phyloP scores from a whole-genome alignment of 805 yeast genomes.

The Cyberlindnera americana region DNA sequence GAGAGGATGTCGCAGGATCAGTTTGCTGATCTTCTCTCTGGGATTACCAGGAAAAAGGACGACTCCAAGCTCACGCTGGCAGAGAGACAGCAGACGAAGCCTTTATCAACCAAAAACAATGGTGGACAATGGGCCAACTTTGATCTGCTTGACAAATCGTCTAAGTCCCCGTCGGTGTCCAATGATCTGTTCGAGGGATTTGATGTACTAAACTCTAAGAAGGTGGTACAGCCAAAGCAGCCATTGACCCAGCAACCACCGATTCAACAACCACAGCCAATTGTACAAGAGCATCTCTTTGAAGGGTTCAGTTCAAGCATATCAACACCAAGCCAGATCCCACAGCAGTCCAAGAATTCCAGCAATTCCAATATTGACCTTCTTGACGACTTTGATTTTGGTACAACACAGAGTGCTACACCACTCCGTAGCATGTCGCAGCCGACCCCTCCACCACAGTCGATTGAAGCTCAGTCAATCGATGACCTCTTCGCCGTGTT shows the following conservation, averaged over 20 bases:
- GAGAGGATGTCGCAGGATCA: slow-evolving; percentile 26
- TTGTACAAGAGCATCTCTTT: slow-evolving; percentile 15
- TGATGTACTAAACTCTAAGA: slow-evolving; percentile 7
- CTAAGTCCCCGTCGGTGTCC: slow-evolving; percentile 1
- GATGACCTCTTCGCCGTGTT: slow-evolving; percentile 33
- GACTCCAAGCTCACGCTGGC: slow-evolving; percentile 30
- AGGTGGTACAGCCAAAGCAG: neutral
- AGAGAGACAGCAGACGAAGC: slow-evolving; percentile 31
- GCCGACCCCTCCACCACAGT: slow-evolving; percentile 1
- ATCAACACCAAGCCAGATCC: slow-evolving; percentile 1
- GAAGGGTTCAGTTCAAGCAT: slow-evolving; percentile 20
- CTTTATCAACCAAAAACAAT: neutral
- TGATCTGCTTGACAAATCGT: slow-evolving; percentile 30
- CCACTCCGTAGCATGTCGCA: neutral
- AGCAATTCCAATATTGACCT: slow-evolving; percentile 10
- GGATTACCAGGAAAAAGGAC: slow-evolving; percentile 23
- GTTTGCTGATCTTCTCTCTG: slow-evolving; percentile 27
- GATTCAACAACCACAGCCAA: slow-evolving; percentile 3
- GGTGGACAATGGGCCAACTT: slow-evolving; percentile 33
- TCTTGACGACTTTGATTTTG: slow-evolving; percentile 18
- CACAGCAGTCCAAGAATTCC: neutral
- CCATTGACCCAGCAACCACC: neutral
- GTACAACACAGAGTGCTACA: slow-evolving; percentile 1
- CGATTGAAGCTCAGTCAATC: slow-evolving; percentile 14
- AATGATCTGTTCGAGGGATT: slow-evolving; percentile 26